These are phyloP conservation scores for Seiridium unicorne DNA, from an alignment of 2,329 filamentous ascomycete species.

Conservation along the genomic window DNA sequence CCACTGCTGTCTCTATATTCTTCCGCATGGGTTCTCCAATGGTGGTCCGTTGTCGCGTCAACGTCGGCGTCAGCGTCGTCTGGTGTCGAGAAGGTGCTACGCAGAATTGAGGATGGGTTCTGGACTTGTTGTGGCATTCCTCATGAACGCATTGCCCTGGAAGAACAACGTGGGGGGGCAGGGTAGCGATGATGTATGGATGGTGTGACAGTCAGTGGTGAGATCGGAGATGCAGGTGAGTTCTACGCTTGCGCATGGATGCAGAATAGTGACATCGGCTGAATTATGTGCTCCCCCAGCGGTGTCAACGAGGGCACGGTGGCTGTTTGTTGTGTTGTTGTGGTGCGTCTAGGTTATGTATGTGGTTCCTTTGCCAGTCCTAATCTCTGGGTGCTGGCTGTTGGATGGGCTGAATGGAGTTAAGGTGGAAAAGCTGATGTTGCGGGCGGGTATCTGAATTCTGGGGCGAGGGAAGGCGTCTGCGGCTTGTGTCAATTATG, in stretches of 20 bases:
- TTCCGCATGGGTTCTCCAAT: background rate
- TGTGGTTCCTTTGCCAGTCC: background rate
- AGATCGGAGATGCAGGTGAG: background rate
- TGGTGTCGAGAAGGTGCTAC: background rate
- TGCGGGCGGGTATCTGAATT: constrained; percentile 1
- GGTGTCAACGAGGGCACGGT: background rate
- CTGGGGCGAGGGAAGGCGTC: background rate
- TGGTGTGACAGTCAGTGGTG: background rate
- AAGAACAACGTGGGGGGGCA: background rate
- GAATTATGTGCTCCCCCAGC: too few species aligned
- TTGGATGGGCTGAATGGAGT: constrained; percentile 3
- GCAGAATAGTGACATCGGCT: too few species aligned
- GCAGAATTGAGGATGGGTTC: constrained; percentile 4
- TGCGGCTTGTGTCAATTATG: constrained; percentile 4
- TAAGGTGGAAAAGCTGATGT: constrained; percentile 7
- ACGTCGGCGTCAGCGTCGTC: background rate
- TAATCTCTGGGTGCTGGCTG: background rate
- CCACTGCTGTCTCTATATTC: background rate
- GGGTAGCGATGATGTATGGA: background rate
- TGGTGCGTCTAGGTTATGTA: background rate
- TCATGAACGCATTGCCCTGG: constrained; percentile 7
- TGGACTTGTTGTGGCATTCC: constrained; percentile 10
- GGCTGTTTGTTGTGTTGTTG: background rate
- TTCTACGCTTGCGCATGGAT: too few species aligned
- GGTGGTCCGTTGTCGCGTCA: constrained; percentile 2